Evolutionary conservation across 1,284 basidiomycete genomes (phyloP), one percentile per base, ranked within the genome.

Genomic region (Irpex sp.): DNA sequence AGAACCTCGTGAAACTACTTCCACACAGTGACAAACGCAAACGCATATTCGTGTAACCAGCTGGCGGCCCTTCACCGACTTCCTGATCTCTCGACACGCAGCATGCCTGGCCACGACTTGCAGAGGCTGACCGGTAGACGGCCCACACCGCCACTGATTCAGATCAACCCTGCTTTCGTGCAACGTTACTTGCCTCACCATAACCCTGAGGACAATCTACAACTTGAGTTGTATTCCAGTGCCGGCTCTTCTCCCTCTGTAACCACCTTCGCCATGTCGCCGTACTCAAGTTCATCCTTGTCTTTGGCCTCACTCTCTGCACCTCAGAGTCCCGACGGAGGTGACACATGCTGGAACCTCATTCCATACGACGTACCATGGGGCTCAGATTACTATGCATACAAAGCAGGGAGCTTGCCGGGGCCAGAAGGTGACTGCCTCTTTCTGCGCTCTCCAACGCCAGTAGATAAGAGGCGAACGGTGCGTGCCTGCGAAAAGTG

Each of bases 401-500:
- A 79, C 66, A 69, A 68, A 47, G 68, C 70, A 0, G 78, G 79
- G 17, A 75, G 71, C n/a, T 73, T 80, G 8, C 78, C 78, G 0
- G 78, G 78, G 1, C 78, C 78, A 9, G 76, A 78, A 49, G 68
- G 66, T 7, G 34, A 68, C 34, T 79, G 78, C 66, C 71, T 79
- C 63, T 79, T 79, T 69, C 69, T 79, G 34, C 76, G 79, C 56
- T 78, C 78, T 17, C 78, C 78, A 15, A 80, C 78, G 4, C 78
- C 78, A 5, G 67, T 78, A 60, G 77, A 77, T 65, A 77, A 78
- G 68, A 70, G 75, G 58, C 75, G 78, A 44, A 79, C 79, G 1
- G 70, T 73, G 17, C 76, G 78, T 65, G 80, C 80, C 6, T 81
- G 80, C 69, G 75, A 77, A 64, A 79, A 77, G 62, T 81, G 80